Base-by-base conservation (phyloP, 2,329 filamentous ascomycete genomes). In the Allantophomopsis lycopodina region DNA sequence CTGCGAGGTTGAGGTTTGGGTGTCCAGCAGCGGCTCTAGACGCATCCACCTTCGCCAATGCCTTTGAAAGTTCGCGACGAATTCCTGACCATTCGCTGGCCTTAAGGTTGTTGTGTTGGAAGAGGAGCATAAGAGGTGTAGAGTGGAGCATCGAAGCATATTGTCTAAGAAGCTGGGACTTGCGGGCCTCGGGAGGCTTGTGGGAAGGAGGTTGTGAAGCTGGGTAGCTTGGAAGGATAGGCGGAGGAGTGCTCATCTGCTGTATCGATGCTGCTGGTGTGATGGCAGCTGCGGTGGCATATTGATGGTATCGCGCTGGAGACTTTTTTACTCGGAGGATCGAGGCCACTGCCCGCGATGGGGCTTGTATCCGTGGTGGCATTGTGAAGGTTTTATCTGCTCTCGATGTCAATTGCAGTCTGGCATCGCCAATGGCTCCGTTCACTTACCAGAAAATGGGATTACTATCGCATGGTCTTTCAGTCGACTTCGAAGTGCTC, bases 141-240 rank as follows among this genome's bases (percentile, higher is more conserved):
- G 78, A 80, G 43, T 74, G 75, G 40, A 85, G 69, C 39, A 83
- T 63, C 34, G 80, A 83, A 43, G 80, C 73, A 60, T 85, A 85
- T 60, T 80, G 73, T 30, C 80, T 71, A 48, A 82, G 74, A 15
- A 96, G 71, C 62, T 98, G 91, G 13, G 87, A 81, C 64, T 96
- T 94, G 58, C 89, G 82, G 53, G 81, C 81, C 56, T 94, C 83
- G 36, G 88, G 75, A 15, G 79, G 82, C 56, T 89, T 84, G 57
- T 93, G 82, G 40, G 84, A 94, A 4, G 85, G 86, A 2, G 88
- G 89, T 60, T 95, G 87, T 1, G 77, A 81, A 0, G 77, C 56
- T 39, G 73, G 69, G 49, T 66, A 71, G 51, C 64, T 63, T 15
- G 47, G 35, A 37, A 48, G 45, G 2, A 49, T 44, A 13, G 44